Base-by-base conservation (phyloP, 441 rosid species). In the Erodium texanum region DNA sequence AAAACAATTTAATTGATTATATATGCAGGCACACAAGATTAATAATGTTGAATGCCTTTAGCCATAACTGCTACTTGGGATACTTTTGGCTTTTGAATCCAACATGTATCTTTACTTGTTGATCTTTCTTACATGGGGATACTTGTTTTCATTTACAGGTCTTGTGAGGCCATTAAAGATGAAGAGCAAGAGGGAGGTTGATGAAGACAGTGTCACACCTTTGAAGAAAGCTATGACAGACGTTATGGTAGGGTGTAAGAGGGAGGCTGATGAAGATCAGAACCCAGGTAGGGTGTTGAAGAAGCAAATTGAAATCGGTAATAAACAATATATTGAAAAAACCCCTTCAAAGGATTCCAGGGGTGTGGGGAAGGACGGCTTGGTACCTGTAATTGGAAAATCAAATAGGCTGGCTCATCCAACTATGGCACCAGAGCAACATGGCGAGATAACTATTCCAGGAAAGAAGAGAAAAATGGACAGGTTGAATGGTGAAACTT, bases 191-290 rank as follows among this genome's bases (percentile, higher is more conserved):
- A n/a, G 56, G 56, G 20, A 50, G 56, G 19, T 50, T 50, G 56
- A 50, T 50, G 56, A 50, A n/a, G 18, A 15, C 18, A 50, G 19
- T 50, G 56, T 16, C 20, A 50, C 56, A 50, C 56, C 56, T 11
- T 50, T n/a, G 56, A 50, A 61, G 64, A 61, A 61, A 61, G 64
- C 64, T 24, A 24, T 24, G 64, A 61, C 32, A 61, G 64, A 24
- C 7, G 32, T 27, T 27, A 61, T 61, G 36, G 18, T 61, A n/a
- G n/a, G n/a, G n/a, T n/a, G n/a, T n/a, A n/a, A n/a, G n/a, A n/a
- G n/a, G n/a, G n/a, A n/a, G n/a, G 64, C 64, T 61, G 64, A 61
- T 24, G 64, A 61, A 61, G 64, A 61, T 61, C 64, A 24, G 18
- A 61, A 61, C 14, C 64, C 34, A 6, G 64, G 32, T 24, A 61